A percentile compares a stretch with the other conserved stretches of the same genome.
These are phyloP conservation scores for Streptanthus diversifolius DNA, from an alignment of 345 rosid genomes.

Conservation along the genomic window DNA sequence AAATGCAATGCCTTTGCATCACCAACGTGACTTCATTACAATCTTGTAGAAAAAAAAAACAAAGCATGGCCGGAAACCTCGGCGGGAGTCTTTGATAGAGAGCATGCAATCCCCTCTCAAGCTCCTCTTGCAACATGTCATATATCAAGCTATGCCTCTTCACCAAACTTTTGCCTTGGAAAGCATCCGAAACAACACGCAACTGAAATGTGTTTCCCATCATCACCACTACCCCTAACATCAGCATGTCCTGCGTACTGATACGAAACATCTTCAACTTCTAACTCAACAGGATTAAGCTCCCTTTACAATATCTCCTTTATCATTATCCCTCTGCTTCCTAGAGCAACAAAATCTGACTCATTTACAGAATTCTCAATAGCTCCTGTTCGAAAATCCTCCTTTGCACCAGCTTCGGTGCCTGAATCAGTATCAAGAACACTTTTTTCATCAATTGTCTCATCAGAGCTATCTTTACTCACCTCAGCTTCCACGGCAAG, in stretches of 20 bases:
- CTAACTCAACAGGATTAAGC: constrained; percentile 53
- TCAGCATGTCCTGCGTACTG: not conserved
- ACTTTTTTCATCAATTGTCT: not conserved
- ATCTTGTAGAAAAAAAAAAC: not conserved
- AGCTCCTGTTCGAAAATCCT: too few relatives aligned
- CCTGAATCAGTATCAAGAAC: not conserved
- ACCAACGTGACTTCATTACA: not conserved
- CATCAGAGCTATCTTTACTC: constrained; percentile 46
- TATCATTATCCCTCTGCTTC: constrained; percentile 56
- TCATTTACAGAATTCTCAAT: not conserved
- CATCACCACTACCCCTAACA: not conserved
- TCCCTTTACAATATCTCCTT: constrained; percentile 55
- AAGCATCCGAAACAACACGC: not conserved
- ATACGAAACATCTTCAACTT: constrained; percentile 41
- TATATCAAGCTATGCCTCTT: constrained; percentile 12
- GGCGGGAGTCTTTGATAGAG: not conserved
- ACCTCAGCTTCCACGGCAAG: constrained; percentile 61
- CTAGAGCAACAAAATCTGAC: constrained; percentile 27
- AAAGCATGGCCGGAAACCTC: not conserved
- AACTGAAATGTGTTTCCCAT: not conserved
- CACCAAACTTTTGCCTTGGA: constrained; percentile 11
- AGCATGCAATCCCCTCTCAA: constrained; percentile 2
- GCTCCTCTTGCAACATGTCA: constrained; percentile 4
- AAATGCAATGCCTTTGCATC: too few relatives aligned
- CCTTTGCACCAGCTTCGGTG: not conserved